Evolutionary conservation across 129 eudicot species (phyloP).

Genomic region (Escallonia rubra): DNA sequence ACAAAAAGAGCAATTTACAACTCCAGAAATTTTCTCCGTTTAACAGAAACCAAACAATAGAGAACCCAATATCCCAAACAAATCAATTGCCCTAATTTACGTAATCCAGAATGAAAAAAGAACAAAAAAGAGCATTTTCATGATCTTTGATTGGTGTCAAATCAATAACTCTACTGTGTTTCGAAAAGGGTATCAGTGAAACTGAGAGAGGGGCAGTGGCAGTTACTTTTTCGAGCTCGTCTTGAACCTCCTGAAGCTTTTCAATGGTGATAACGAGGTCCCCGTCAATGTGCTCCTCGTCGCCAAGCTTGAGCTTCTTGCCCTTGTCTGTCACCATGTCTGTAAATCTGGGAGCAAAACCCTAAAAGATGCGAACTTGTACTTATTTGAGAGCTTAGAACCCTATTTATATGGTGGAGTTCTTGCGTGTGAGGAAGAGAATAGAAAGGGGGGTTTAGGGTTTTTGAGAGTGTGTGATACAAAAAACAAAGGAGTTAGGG

Average conservation of each 20-base stretch:
- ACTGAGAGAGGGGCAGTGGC: not conserved
- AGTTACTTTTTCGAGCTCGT: constrained; percentile 79
- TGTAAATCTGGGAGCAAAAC: not conserved
- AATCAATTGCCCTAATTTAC: too few relatives aligned
- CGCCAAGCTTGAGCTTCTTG: constrained; percentile 60
- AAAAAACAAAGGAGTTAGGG: constrained; percentile 28
- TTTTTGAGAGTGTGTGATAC: constrained; percentile 16
- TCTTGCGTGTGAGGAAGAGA: not conserved
- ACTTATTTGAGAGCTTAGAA: too few relatives aligned
- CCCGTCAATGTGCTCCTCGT: constrained; percentile 42
- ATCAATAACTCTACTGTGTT: too few relatives aligned
- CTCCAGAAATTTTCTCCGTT: too few relatives aligned
- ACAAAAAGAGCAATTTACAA: too few relatives aligned
- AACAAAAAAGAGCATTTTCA: not conserved
- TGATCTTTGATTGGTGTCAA: too few relatives aligned
- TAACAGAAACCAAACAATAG: too few relatives aligned
- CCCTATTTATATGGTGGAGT: not conserved
- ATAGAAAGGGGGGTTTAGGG: constrained; percentile 26
- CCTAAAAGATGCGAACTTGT: constrained; percentile 5
- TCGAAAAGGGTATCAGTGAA: too few relatives aligned
- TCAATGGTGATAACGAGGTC: constrained; percentile 64
- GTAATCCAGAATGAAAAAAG: not conserved
- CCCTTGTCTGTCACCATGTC: constrained; percentile 76
- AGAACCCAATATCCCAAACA: too few relatives aligned
- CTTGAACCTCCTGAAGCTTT: constrained; percentile 86